A percentile compares a stretch with the other conserved stretches of the same genome.
Evolutionary conservation across 1,139 yeast genomes (phyloP).

Genomic region (Sugiyamaella sp.): DNA sequence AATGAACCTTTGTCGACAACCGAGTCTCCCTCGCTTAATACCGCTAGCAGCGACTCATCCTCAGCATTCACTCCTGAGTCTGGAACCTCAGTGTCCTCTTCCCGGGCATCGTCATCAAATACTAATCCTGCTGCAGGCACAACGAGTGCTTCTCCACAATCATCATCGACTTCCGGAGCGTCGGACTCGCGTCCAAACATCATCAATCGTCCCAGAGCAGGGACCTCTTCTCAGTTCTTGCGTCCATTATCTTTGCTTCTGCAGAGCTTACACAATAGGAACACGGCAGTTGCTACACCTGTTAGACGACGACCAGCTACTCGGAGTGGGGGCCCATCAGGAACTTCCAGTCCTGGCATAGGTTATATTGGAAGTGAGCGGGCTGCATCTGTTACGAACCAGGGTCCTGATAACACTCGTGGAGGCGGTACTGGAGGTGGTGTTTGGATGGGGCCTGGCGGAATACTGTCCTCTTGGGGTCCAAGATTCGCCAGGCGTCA

Average conservation of each 20-base stretch:
- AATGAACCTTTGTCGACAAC: too few relatives aligned
- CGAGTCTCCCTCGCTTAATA: too few relatives aligned
- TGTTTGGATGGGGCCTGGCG: constrained; percentile 19
- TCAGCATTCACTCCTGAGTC: too few relatives aligned
- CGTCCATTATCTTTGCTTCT: constrained; percentile 17
- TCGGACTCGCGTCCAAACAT: constrained; percentile 1
- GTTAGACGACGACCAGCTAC: too few relatives aligned
- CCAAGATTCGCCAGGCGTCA: constrained; percentile 25
- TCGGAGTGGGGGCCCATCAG: too few relatives aligned
- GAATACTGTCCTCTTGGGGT: constrained; percentile 14
- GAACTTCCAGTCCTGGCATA: neutral
- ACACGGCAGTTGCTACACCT: too few relatives aligned
- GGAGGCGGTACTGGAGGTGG: constrained; percentile 20
- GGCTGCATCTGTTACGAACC: constrained; percentile 4
- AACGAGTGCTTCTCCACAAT: too few relatives aligned
- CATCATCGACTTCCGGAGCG: too few relatives aligned
- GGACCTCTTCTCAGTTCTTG: constrained; percentile 12
- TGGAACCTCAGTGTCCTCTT: too few relatives aligned
- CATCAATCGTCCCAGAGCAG: neutral
- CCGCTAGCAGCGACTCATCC: too few relatives aligned
- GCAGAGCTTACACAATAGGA: constrained; percentile 13
- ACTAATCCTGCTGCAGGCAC: too few relatives aligned
- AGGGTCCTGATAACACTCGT: neutral
- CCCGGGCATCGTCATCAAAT: too few relatives aligned
- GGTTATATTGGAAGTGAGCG: neutral